Evolutionary conservation across 2,329 filamentous ascomycete genomes (phyloP).

Genomic region (Dactylellina leptospora): DNA sequence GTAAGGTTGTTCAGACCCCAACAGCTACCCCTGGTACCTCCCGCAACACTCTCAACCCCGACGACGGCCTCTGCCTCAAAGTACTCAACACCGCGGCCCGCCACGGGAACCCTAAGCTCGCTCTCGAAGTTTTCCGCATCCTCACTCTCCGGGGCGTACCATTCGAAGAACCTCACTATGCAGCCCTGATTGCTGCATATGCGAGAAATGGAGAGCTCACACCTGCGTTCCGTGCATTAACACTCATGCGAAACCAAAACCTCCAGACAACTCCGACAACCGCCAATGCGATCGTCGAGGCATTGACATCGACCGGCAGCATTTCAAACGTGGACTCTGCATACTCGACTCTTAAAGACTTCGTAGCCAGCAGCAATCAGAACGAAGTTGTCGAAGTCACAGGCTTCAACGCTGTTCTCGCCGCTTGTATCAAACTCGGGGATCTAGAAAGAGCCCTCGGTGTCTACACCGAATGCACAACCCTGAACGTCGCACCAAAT

Average conservation of each 20-base stretch:
- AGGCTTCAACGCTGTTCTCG: slow-evolving; percentile 64
- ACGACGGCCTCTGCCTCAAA: slow-evolving; percentile 72
- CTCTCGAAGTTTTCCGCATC: slow-evolving; percentile 74
- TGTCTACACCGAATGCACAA: slow-evolving; percentile 68
- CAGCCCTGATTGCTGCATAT: slow-evolving; percentile 78
- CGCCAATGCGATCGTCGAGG: slow-evolving; percentile 69
- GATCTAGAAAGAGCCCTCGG: slow-evolving; percentile 66
- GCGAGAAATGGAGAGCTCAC: slow-evolving; percentile 68
- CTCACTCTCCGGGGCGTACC: slow-evolving; percentile 68
- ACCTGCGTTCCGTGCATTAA: slow-evolving; percentile 74
- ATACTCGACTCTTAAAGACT: slow-evolving; percentile 40
- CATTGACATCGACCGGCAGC: slow-evolving; percentile 66
- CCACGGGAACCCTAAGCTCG: slow-evolving; percentile 73
- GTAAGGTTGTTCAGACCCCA: slow-evolving; percentile 66
- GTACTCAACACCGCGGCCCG: slow-evolving; percentile 77
- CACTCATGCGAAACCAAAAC: slow-evolving; percentile 75
- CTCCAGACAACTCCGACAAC: slow-evolving; percentile 68
- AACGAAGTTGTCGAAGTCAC: slow-evolving; percentile 58
- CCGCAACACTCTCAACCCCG: slow-evolving; percentile 68
- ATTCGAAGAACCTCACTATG: slow-evolving; percentile 76
- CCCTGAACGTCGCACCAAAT: slow-evolving; percentile 62
- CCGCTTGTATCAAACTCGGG: slow-evolving; percentile 63
- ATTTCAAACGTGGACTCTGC: slow-evolving; percentile 59
- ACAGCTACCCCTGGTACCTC: slow-evolving; percentile 6
- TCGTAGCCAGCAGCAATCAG: slow-evolving; percentile 9